These are phyloP conservation scores for Aspergillus hortae DNA, from an alignment of 2,329 filamentous ascomycete species.

Conservation along the genomic window DNA sequence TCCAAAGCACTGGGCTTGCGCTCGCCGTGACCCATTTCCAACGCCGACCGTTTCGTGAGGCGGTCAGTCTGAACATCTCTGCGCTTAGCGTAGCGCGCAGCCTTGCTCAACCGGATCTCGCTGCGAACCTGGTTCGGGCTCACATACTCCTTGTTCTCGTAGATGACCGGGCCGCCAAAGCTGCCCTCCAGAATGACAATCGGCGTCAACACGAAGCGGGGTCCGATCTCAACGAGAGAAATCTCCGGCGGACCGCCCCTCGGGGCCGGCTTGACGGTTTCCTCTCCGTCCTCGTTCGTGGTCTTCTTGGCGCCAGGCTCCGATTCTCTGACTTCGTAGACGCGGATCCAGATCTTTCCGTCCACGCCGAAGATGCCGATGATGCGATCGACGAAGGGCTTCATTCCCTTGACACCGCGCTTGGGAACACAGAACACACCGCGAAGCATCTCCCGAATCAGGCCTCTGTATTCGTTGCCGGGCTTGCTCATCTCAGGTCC, in stretches of 20 bases:
- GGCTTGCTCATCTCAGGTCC: constrained; percentile 66
- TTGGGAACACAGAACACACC: constrained; percentile 92
- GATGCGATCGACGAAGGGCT: constrained; percentile 94
- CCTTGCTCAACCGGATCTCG: constrained; percentile 73
- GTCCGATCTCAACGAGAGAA: constrained; percentile 86
- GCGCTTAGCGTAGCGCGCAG: constrained; percentile 71
- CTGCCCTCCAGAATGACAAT: constrained; percentile 94
- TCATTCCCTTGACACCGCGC: constrained; percentile 74
- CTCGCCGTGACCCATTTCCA: constrained; percentile 67
- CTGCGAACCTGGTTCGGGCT: constrained; percentile 90
- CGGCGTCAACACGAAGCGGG: constrained; percentile 86
- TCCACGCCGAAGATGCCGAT: constrained; percentile 89
- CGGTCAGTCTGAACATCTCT: constrained; percentile 71
- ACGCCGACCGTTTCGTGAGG: constrained; percentile 67
- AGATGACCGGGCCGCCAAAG: constrained; percentile 94
- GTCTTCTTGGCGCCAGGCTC: constrained; percentile 57
- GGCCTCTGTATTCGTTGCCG: constrained; percentile 42
- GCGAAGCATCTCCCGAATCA: constrained; percentile 79
- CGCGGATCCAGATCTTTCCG: constrained; percentile 92
- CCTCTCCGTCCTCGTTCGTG: constrained; percentile 30
- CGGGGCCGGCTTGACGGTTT: constrained; percentile 36
- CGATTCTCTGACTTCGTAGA: constrained; percentile 88
- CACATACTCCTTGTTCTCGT: constrained; percentile 96
- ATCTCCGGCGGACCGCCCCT: constrained; percentile 65
- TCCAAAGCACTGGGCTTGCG: constrained; percentile 68